Evolutionary conservation across 2,329 filamentous ascomycete genomes (phyloP).

Genomic region (Aspergillus fijiensis): DNA sequence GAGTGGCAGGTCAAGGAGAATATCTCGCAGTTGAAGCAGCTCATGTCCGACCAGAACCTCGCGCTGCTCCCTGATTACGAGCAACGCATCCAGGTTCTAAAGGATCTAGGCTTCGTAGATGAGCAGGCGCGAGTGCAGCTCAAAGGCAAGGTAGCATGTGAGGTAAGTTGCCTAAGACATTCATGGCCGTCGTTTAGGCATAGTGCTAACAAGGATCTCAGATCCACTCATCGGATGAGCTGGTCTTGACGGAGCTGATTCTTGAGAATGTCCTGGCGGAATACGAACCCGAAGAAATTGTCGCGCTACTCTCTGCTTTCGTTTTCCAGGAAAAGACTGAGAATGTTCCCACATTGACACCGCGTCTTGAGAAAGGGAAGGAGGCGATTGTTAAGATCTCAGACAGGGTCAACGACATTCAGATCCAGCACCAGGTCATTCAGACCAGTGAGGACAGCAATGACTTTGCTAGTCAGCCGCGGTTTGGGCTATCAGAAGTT

Average conservation of each 20-base stretch:
- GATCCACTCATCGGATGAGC: slow-evolving; percentile 93
- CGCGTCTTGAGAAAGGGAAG: slow-evolving; percentile 76
- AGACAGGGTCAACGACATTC: slow-evolving; percentile 87
- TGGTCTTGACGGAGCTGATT: slow-evolving; percentile 92
- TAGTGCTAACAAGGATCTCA: slow-evolving; percentile 23
- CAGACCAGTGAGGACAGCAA: slow-evolving; percentile 85
- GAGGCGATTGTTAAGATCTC: slow-evolving; percentile 85
- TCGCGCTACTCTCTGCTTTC: slow-evolving; percentile 87
- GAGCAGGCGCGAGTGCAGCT: slow-evolving; percentile 82
- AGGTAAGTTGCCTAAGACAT: slow-evolving; percentile 49
- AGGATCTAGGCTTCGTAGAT: slow-evolving; percentile 90
- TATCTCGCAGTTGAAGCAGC: slow-evolving; percentile 79
- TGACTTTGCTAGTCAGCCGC: slow-evolving; percentile 81
- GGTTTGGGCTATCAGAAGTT: slow-evolving; percentile 94
- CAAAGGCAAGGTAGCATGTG: slow-evolving; percentile 97
- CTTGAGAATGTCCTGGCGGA: slow-evolving; percentile 95
- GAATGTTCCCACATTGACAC: slow-evolving; percentile 73
- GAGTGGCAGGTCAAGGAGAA: slow-evolving; percentile 96
- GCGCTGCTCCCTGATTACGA: slow-evolving; percentile 95
- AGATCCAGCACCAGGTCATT: slow-evolving; percentile 89
- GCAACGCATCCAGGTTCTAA: slow-evolving; percentile 86
- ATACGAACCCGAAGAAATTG: slow-evolving; percentile 95
- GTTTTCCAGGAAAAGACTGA: slow-evolving; percentile 98
- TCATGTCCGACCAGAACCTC: slow-evolving; percentile 94
- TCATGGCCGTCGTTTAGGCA: background rate